Conservation (phyloP, 768 basidiomycete genomes). For the Rhodosporidiobolus odoratus region DNA sequence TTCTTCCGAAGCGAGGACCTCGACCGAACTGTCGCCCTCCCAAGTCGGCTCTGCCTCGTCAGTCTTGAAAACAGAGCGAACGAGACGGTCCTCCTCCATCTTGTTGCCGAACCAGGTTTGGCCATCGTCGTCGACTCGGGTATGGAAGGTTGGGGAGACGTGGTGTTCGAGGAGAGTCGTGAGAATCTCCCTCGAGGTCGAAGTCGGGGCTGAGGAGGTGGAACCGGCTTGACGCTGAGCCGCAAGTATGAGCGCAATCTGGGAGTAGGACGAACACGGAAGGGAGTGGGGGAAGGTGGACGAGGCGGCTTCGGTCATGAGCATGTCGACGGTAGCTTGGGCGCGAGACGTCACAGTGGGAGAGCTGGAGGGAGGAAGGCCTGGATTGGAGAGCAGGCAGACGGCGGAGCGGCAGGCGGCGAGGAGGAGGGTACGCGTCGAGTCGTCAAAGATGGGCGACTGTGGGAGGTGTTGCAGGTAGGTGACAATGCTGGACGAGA, state of each 20-base stretch:
- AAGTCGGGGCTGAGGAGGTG: background rate
- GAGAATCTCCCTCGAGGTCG: background rate
- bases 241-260: conserved; percentile 1
- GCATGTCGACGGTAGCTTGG: conserved; percentile 1
- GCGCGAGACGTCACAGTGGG: too few relatives aligned
- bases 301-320: background rate
- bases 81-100: background rate
- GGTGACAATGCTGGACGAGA: background rate
- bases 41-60: too few relatives aligned
- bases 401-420: background rate
- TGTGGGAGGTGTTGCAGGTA: background rate
- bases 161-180: conserved; percentile 15
- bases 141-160: background rate
- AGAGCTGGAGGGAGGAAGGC: too few relatives aligned
- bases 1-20: conserved; percentile 1
- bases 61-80: background rate
- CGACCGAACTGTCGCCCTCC: background rate
- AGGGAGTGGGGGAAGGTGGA: background rate
- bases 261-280: conserved; percentile 1
- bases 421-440: conserved; percentile 4
- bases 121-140: background rate
- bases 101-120: background rate
- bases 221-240: background rate
- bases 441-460: background rate
- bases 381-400: background rate